A percentile compares a stretch with the other conserved stretches of the same genome.
Conservation (phyloP, 768 basidiomycete genomes). For the Kwoniella europaea region DNA sequence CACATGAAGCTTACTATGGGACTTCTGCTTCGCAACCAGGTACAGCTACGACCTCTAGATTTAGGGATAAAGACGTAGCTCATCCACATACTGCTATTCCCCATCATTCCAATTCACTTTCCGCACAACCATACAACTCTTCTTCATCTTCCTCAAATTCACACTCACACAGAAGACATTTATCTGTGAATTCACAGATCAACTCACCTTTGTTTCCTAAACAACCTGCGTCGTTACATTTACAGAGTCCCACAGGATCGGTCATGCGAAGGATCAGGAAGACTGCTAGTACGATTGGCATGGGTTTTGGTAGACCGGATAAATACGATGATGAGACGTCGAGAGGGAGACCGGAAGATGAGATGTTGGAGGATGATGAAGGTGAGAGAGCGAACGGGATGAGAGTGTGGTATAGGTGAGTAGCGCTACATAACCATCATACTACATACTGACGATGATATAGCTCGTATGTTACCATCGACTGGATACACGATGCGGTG, state of each 20-base stretch:
- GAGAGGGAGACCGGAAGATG: constrained; percentile 28
- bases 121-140: constrained; percentile 2
- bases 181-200: constrained; percentile 23
- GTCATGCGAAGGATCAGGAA: constrained; percentile 38
- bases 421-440: background rate
- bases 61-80: constrained; percentile 24
- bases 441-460: background rate
- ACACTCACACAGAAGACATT: constrained; percentile 31
- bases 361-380: constrained; percentile 49
- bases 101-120: constrained; percentile 1
- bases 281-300: constrained; percentile 44
- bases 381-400: constrained; percentile 81
- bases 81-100: background rate
- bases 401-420: constrained; percentile 59
- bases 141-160: constrained; percentile 17
- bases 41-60: constrained; percentile 40
- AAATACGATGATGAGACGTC: constrained; percentile 26
- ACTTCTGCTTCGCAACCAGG: constrained; percentile 37
- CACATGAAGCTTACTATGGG: constrained; percentile 45
- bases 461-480: constrained; percentile 77
- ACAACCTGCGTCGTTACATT: constrained; percentile 3
- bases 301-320: constrained; percentile 38
- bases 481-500: constrained; percentile 91
- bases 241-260: constrained; percentile 30
- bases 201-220: constrained; percentile 22